Evolutionary conservation across 441 rosid species (phyloP).

Genomic region (Gossypium gossypioides): DNA sequence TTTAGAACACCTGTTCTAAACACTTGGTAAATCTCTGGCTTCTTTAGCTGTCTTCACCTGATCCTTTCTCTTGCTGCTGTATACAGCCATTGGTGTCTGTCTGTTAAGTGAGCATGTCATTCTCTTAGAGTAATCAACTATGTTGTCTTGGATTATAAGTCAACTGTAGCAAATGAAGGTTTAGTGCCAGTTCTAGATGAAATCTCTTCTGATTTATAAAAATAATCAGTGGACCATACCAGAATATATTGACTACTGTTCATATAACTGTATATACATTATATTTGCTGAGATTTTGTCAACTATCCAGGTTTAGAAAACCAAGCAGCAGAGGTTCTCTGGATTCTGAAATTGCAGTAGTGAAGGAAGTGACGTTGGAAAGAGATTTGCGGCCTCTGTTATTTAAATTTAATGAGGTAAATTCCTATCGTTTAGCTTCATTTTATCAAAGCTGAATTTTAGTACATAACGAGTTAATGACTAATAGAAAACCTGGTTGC

Average conservation of each 20-base stretch:
- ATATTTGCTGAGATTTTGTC: conserved; percentile 11
- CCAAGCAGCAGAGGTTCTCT: conserved; percentile 35
- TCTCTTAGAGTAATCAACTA: background rate
- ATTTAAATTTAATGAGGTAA: conserved; percentile 89
- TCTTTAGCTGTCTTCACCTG: background rate
- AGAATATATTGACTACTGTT: background rate
- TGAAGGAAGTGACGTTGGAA: conserved; percentile 34
- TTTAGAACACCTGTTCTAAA: background rate
- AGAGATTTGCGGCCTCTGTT: conserved; percentile 71
- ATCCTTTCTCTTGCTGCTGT: background rate
- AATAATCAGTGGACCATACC: background rate
- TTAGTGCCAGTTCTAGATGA: background rate
- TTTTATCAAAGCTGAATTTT: background rate
- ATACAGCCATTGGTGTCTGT: background rate
- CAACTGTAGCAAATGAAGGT: background rate
- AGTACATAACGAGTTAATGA: background rate
- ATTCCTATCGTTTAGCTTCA: background rate
- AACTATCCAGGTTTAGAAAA: conserved; percentile 60
- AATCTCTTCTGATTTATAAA: background rate
- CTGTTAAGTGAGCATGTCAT: background rate
- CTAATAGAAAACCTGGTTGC: background rate
- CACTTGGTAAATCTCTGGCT: background rate
- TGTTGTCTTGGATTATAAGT: background rate
- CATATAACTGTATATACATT: background rate
- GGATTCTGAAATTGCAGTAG: conserved; percentile 30